Percentiles rank a stretch among this genome's conserved stretches.
Conservation (phyloP, 768 basidiomycete species). For the Suillus subaureus region DNA sequence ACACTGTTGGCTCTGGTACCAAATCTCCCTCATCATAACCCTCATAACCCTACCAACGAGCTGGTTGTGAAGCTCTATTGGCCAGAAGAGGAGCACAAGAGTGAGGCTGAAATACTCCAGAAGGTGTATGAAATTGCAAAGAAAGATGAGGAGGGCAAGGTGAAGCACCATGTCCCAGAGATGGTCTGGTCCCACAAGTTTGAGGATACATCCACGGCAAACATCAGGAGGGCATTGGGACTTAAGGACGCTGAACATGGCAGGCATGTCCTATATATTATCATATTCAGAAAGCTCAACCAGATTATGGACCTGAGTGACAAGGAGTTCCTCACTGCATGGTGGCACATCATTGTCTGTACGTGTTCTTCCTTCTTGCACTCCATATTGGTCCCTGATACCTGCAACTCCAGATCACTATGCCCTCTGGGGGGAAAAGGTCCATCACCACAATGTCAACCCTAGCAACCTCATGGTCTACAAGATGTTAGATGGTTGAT, state of each 20-base stretch:
- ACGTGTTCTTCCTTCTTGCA: neutral
- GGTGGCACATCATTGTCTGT: conserved; percentile 11
- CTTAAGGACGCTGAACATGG: neutral
- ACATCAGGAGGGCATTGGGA: neutral
- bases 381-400: neutral
- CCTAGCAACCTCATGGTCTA: conserved; percentile 12
- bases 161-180: neutral
- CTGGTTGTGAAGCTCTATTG: no score
- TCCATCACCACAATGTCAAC: conserved; percentile 11
- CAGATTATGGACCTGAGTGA: conserved; percentile 4
- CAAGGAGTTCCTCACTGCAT: neutral
- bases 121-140: neutral
- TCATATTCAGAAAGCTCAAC: conserved; percentile 3
- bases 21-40: no score
- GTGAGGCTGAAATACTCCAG: neutral
- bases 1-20: no score
- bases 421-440: neutral
- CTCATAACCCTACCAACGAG: no score
- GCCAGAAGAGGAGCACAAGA: neutral
- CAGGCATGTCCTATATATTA: conserved; percentile 12
- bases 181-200: conserved; percentile 2
- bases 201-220: conserved; percentile 1
- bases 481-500: neutral
- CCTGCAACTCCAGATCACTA: conserved; percentile 6
- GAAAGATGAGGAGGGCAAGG: neutral